These are phyloP conservation scores for Leccinum subgranulosum DNA, from an alignment of 768 basidiomycete genomes.

Conservation along the genomic window DNA sequence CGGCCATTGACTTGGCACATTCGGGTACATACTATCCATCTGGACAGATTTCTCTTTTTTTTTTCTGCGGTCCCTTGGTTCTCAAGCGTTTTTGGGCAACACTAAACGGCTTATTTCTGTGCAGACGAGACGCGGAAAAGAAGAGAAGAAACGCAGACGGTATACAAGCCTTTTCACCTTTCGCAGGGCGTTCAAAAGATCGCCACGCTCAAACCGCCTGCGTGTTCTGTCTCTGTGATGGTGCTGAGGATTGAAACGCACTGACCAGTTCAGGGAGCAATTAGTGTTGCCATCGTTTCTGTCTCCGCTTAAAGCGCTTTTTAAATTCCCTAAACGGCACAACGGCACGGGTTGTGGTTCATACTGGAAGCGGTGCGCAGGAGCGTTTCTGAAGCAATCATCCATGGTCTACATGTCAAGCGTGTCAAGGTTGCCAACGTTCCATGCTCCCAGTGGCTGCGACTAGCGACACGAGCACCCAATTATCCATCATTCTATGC, in stretches of 20 bases:
- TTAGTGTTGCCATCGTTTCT: slow-evolving; percentile 22
- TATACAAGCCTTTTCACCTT: slow-evolving; percentile 40
- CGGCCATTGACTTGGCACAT: slow-evolving; percentile 40
- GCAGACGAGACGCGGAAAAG: slow-evolving; percentile 37
- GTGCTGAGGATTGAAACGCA: slow-evolving; percentile 36
- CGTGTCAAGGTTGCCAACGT: background rate
- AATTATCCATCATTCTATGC: background rate
- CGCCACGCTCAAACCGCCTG: slow-evolving; percentile 37
- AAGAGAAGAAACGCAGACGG: slow-evolving; percentile 36
- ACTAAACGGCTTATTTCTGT: slow-evolving; percentile 46
- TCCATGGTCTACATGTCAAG: slow-evolving; percentile 17
- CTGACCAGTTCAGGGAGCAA: slow-evolving; percentile 29
- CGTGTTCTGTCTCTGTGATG: slow-evolving; percentile 39
- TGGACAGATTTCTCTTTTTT: slow-evolving; percentile 38
- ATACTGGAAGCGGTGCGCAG: slow-evolving; percentile 21
- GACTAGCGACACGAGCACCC: background rate
- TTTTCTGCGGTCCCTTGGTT: slow-evolving; percentile 37
- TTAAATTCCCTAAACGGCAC: slow-evolving; percentile 22
- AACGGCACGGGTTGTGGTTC: slow-evolving; percentile 21
- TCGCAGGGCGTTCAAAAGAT: slow-evolving; percentile 34
- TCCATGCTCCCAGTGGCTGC: background rate
- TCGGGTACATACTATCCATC: slow-evolving; percentile 47
- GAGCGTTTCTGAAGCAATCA: slow-evolving; percentile 19
- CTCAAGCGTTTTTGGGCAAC: slow-evolving; percentile 43
- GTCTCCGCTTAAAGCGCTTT: slow-evolving; percentile 29